Percentiles rank a stretch among this genome's conserved stretches.
Evolutionary conservation across 148 eudicot genomes (phyloP).

Genomic region (Rhododendron henanense): DNA sequence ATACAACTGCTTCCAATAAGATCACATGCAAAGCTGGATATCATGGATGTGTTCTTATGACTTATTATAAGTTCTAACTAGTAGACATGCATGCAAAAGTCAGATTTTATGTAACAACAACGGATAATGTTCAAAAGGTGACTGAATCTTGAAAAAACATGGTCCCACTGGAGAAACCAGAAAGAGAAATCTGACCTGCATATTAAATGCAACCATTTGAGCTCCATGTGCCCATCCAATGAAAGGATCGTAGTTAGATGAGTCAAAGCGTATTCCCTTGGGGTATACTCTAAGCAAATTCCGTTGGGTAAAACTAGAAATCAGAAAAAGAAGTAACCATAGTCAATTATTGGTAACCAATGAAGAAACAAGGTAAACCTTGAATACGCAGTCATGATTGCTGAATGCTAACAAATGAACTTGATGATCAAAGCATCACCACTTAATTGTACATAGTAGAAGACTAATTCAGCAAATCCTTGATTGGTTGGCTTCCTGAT

Average conservation of each 20-base stretch:
- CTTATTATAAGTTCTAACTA: background rate
- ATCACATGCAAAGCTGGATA: background rate
- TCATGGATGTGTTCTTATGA: background rate
- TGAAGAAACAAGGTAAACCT: background rate
- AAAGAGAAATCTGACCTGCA: constrained; percentile 43
- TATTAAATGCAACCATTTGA: constrained; percentile 79
- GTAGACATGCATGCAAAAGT: background rate
- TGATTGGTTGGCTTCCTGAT: background rate
- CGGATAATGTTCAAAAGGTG: background rate
- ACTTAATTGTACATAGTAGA: background rate
- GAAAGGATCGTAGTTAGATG: constrained; percentile 63
- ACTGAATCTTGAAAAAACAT: background rate
- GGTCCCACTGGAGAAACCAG: background rate
- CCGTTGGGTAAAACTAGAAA: constrained; percentile 60
- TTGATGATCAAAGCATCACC: background rate
- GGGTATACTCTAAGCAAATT: constrained; percentile 71
- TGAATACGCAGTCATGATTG: background rate
- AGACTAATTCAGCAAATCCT: background rate
- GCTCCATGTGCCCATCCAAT: constrained; percentile 73
- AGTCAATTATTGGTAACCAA: background rate
- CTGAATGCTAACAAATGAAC: background rate
- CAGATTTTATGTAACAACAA: background rate
- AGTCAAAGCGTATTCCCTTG: constrained; percentile 48
- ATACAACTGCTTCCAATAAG: background rate
- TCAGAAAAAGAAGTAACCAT: background rate